Evolutionary conservation across 2,329 filamentous ascomycete species (phyloP).

Genomic region (Sclerotinia subarctica): DNA sequence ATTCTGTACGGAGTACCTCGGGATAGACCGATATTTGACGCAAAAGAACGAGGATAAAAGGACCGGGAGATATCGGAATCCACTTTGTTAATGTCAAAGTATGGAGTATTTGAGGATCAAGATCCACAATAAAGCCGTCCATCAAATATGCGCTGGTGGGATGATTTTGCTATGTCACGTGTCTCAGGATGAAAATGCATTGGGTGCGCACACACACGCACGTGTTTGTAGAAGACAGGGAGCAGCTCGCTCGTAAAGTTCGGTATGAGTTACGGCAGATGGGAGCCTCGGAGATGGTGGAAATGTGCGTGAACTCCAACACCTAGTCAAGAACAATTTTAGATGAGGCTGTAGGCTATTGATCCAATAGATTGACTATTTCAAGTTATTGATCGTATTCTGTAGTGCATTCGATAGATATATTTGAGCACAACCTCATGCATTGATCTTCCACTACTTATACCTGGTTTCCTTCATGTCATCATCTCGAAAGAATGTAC

Average conservation of each 20-base stretch:
- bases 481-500: neutral
- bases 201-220: neutral
- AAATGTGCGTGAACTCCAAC: constrained; percentile 5
- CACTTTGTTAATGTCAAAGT: neutral
- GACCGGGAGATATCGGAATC: constrained; percentile 18
- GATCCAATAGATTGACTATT: constrained; percentile 1
- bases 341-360: constrained; percentile 10
- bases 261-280: neutral
- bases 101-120: constrained; percentile 4
- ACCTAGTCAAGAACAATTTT: neutral
- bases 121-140: constrained; percentile 22
- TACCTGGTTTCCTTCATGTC: neutral
- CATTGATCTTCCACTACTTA: constrained; percentile 1
- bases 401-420: constrained; percentile 3
- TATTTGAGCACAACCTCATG: constrained; percentile 14
- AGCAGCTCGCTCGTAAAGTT: neutral
- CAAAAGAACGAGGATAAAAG: constrained; percentile 9
- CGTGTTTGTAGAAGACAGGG: neutral
- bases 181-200: neutral
- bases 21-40: neutral
- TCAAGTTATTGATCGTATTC: neutral
- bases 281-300: neutral
- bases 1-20: neutral
- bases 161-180: constrained; percentile 4
- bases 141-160: constrained; percentile 7